A percentile compares a stretch with the other conserved stretches of the same genome.
Evolutionary conservation across 768 basidiomycete genomes (phyloP).

Genomic region (Auriscalpium orientale): DNA sequence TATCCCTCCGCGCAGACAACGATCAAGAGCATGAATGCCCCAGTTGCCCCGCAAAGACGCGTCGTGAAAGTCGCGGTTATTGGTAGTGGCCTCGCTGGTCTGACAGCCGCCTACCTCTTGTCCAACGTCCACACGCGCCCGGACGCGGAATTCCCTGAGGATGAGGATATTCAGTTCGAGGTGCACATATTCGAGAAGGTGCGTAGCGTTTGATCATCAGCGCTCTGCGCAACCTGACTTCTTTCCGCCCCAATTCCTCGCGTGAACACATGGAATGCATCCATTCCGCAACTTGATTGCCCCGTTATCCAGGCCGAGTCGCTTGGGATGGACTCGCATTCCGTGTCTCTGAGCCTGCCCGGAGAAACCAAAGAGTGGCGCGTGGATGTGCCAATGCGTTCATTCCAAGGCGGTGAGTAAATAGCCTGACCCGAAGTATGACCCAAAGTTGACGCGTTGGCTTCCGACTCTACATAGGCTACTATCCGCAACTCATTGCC

Average conservation of each 20-base stretch:
- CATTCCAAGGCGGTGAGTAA: conserved; percentile 65
- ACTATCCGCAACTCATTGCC: conserved; percentile 63
- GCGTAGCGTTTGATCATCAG: conserved; percentile 12
- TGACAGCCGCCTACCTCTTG: conserved; percentile 60
- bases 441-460: neutral
- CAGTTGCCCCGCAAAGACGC: conserved; percentile 7
- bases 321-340: conserved; percentile 66
- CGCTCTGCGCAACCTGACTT: too few relatives aligned
- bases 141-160: neutral
- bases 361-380: conserved; percentile 36
- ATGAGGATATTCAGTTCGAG: conserved; percentile 41
- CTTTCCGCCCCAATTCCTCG: too few relatives aligned
- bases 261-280: too few relatives aligned
- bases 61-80: conserved; percentile 59
- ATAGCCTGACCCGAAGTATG: neutral
- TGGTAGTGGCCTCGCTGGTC: conserved; percentile 67
- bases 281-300: too few relatives aligned
- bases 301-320: conserved; percentile 36
- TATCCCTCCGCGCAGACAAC: too few relatives aligned
- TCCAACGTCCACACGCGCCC: conserved; percentile 18
- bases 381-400: conserved; percentile 76
- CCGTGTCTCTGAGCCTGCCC: conserved; percentile 37
- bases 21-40: too few relatives aligned
- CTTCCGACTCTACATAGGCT: conserved; percentile 36
- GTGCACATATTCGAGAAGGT: conserved; percentile 76